phyloP scores from a whole-genome alignment of 2,329 filamentous ascomycete species.

The Penicillium sp. region DNA sequence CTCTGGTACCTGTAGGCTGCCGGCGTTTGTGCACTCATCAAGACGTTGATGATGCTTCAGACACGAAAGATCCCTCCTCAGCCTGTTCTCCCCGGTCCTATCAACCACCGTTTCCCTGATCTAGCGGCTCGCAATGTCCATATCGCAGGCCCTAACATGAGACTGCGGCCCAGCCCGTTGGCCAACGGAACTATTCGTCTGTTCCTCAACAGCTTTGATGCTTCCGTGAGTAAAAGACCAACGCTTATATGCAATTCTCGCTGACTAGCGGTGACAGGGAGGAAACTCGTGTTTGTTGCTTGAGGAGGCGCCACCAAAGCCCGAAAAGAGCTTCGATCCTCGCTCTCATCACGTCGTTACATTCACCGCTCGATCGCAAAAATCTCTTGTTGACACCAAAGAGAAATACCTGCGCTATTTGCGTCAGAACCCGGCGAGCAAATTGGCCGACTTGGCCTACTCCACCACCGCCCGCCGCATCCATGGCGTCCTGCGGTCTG shows the following conservation, averaged over 20 bases:
- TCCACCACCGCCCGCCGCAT: conserved; percentile 62
- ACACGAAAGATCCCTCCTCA: conserved; percentile 64
- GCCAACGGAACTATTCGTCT: not conserved
- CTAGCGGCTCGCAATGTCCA: conserved; percentile 29
- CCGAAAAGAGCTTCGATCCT: too few species aligned
- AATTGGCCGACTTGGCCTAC: conserved; percentile 57
- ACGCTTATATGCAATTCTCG: too few species aligned
- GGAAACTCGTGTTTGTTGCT: too few species aligned
- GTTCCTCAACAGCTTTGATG: conserved; percentile 59
- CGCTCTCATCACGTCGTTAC: too few species aligned
- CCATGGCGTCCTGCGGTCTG: conserved; percentile 45
- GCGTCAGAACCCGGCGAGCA: conserved; percentile 47
- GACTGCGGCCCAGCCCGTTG: not conserved
- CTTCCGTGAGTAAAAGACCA: conserved; percentile 65
- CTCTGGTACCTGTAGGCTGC: too few species aligned
- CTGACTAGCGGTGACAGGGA: too few species aligned
- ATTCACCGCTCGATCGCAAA: conserved; percentile 53
- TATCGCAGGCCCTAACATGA: conserved; percentile 38
- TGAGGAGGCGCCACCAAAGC: too few species aligned
- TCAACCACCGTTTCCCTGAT: conserved; percentile 34
- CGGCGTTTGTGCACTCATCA: conserved; percentile 49
- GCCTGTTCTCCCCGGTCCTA: conserved; percentile 58
- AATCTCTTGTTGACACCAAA: conserved; percentile 50
- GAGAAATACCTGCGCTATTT: conserved; percentile 54
- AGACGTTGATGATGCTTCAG: conserved; percentile 63